phyloP scores from a whole-genome alignment of 2,329 filamentous ascomycete genomes.

The Colletotrichum cuscutae region DNA sequence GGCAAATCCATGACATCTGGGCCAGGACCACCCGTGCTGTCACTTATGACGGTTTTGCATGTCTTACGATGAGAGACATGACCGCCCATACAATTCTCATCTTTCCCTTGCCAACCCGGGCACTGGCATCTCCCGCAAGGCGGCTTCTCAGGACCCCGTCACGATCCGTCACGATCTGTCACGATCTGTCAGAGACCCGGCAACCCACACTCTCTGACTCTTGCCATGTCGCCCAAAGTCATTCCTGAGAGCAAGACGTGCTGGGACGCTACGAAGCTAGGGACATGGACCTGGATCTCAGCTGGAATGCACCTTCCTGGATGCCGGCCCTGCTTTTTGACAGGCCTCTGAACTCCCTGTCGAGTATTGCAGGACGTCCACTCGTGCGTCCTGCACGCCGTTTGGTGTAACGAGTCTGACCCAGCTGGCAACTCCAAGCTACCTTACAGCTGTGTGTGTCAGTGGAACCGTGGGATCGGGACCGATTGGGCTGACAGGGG shows the following conservation, averaged over 20 bases:
- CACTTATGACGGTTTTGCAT: slow-evolving; percentile 24
- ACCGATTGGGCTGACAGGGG: slow-evolving; percentile 25
- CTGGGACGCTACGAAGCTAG: neutral
- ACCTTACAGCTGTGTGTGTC: slow-evolving; percentile 16
- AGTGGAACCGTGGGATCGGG: slow-evolving; percentile 29
- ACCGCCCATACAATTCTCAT: slow-evolving; percentile 5
- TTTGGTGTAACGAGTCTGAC: slow-evolving; percentile 22
- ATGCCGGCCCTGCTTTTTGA: neutral
- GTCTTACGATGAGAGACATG: slow-evolving; percentile 19
- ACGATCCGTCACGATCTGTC: neutral
- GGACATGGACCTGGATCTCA: slow-evolving; percentile 6
- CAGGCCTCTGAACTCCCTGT: neutral
- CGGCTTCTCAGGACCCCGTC: neutral
- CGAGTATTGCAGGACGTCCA: slow-evolving; percentile 12
- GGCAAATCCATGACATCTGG: neutral
- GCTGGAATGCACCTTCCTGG: neutral
- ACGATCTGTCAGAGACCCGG: neutral
- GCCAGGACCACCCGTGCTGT: neutral
- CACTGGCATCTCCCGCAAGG: slow-evolving; percentile 2
- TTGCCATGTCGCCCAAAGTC: neutral
- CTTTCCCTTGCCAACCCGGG: slow-evolving; percentile 3
- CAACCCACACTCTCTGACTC: neutral
- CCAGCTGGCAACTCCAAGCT: slow-evolving; percentile 1
- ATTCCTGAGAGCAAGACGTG: slow-evolving; percentile 2
- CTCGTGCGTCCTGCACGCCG: slow-evolving; percentile 14